Evolutionary conservation across 2,329 filamentous ascomycete genomes (phyloP), one percentile per base, ranked within the genome.

Genomic region (Ophiostoma himal-ulmi): DNA sequence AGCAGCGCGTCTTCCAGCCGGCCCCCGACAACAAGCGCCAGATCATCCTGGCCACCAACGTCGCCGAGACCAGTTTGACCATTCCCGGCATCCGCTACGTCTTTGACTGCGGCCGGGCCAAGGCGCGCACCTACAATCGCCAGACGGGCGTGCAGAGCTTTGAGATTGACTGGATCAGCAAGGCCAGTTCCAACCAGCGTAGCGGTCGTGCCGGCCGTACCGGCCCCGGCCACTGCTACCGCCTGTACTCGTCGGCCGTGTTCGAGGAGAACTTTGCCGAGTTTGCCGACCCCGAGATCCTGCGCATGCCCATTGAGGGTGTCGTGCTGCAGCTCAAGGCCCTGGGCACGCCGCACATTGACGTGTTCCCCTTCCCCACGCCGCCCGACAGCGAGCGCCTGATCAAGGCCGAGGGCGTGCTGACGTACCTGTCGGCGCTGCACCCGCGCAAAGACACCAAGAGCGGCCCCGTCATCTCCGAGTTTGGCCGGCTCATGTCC

Each of bases 291-390:
- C 94, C 95, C 0, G 95, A 99, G 79, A 89, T 99, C 54, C 81
- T 96, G 67, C 87, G 94, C 34, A 96, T 95, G 80, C 94, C 95
- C 0, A 92, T 98, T 37, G 95, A 99, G 79, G 92, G 91, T 22
- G 88, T 98, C 3, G 94, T 98, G 1, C 83, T 99, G 52, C 94
- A 97, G 78, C 87, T 99, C 75, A 99, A 98, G 82, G 89, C 91
- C 68, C 97, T 99, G 92, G 92, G 93, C 70, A 86, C 97, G 41
- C 91, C 94, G 72, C 89, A 94, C 71, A 91, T 99, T 8, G 86
- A 92, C 77, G 96, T 95, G 79, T 99, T 99, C 78, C 95, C 96
- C 0, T 99, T 98, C 78, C 95, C 95, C 4, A 98, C 94, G 17
- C 89, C 93, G 0, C 95, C 95, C 1, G 90, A 93, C 75, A 85